These are phyloP conservation scores for Coemansia sp. DNA, from an alignment of 192 early-diverging fungal species.

Conservation along the genomic window DNA sequence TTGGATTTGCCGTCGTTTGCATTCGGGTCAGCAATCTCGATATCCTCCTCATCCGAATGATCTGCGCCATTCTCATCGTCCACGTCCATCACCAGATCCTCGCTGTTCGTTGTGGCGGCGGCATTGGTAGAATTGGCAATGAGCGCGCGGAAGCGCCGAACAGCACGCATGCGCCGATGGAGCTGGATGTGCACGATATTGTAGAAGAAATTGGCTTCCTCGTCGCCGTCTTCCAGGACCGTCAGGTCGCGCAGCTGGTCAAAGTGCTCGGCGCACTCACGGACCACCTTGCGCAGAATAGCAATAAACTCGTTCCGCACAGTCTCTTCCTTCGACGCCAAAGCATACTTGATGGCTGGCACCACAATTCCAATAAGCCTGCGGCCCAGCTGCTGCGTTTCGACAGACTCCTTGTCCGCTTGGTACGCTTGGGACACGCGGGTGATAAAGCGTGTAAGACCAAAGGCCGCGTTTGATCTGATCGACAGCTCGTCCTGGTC, in stretches of 20 bases:
- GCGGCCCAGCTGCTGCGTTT: slow-evolving; percentile 16
- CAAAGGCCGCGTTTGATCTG: slow-evolving; percentile 75
- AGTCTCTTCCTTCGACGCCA: slow-evolving; percentile 31
- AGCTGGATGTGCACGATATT: slow-evolving; percentile 95
- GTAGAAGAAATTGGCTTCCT: slow-evolving; percentile 87
- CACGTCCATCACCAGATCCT: slow-evolving; percentile 28
- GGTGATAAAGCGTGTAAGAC: slow-evolving; percentile 70
- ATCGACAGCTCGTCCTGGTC: slow-evolving; percentile 86
- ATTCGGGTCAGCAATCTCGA: slow-evolving; percentile 4
- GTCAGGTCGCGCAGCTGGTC: slow-evolving; percentile 44
- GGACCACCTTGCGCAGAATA: slow-evolving; percentile 31
- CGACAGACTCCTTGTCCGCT: slow-evolving; percentile 15
- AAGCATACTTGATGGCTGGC: slow-evolving; percentile 39
- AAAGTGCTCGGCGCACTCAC: slow-evolving; percentile 35
- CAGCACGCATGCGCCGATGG: slow-evolving; percentile 85
- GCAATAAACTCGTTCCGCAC: slow-evolving; percentile 41
- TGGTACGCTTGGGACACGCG: slow-evolving; percentile 38
- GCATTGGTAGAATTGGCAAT: slow-evolving; percentile 10
- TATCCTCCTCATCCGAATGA: not conserved
- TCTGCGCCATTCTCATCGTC: slow-evolving; percentile 10
- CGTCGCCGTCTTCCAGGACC: slow-evolving; percentile 40
- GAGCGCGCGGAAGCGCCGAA: slow-evolving; percentile 67
- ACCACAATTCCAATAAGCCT: slow-evolving; percentile 27
- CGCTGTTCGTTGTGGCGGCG: not conserved
- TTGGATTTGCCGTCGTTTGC: not conserved